Base-by-base conservation (phyloP, 129 eudicot genomes). In the sunflower (Helianthus annuus) region DNA sequence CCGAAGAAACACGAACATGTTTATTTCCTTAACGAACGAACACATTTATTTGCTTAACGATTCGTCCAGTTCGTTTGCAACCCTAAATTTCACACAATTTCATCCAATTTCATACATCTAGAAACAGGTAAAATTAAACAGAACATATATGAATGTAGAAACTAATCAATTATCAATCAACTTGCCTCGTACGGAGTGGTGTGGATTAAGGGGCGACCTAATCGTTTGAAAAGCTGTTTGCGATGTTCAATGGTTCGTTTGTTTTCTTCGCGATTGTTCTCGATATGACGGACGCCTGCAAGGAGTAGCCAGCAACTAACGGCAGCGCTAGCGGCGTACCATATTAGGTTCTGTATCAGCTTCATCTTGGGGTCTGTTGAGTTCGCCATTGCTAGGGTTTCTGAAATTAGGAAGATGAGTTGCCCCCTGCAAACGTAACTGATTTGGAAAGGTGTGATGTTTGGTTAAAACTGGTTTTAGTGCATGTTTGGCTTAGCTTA, bases 101-200 rank as follows among this genome's bases (percentile, higher is more conserved):
- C 13, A 24, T 74, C 0, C 32, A 27, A 27, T 27, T 27, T 74
- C 13, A 24, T 74, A 3, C 39, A 52, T 46, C 6, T 16, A 71
- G 40, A 59, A 58, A 65, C 66, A 75, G 48, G 64, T 51, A 58
- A 34, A 65, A 27, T 27, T 1, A 27, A 27, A 27, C 13, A 3
- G 54, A 40, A 49, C 46, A 58, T 46, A 64, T 34, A 68, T n/a
- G n/a, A 32, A 68, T 40, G 48, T 10, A 16, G 22, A 10, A 13
- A 9, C 38, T 13, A 17, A 59, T 4, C 32, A 27, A 27, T 38
- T 38, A 38, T 38, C 7, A 38, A 39, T 39, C 44, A 15, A 67
- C 54, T 48, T 75, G 67, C 89, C 89, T 85, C 89, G 53, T 78
- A 85, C 42, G 86, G 82, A 63, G 78, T 85, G 61, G 89, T 85